A percentile compares a stretch with the other conserved stretches of the same genome.
These are phyloP conservation scores for Suillus subalutaceus DNA, from an alignment of 768 basidiomycete species.

Conservation along the genomic window DNA sequence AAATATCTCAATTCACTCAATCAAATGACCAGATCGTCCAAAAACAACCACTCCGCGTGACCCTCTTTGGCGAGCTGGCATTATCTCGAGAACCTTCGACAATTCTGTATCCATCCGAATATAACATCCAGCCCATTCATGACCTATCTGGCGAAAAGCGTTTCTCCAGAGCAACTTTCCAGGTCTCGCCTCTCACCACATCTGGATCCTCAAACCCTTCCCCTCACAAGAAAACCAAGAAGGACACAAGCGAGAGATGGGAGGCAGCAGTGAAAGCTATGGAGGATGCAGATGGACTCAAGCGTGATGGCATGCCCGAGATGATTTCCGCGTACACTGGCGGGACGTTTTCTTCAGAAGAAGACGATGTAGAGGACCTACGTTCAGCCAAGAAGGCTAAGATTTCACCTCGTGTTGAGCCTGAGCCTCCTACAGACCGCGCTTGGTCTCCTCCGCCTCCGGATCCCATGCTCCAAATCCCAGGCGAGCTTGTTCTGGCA, in stretches of 20 bases:
- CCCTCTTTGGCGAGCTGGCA: slow-evolving; percentile 34
- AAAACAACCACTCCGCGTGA: slow-evolving; percentile 30
- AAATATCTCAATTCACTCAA: slow-evolving; percentile 2
- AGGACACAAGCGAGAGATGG: slow-evolving; percentile 45
- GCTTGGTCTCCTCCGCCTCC: slow-evolving; percentile 45
- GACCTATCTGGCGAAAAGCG: slow-evolving; percentile 39
- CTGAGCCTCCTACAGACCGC: slow-evolving; percentile 15
- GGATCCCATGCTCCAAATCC: slow-evolving; percentile 57
- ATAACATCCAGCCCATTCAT: slow-evolving; percentile 45
- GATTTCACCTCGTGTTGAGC: slow-evolving; percentile 9
- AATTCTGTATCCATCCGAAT: slow-evolving; percentile 36
- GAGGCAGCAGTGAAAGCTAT: slow-evolving; percentile 48
- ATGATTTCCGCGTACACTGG: slow-evolving; percentile 33
- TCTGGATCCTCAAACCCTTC: slow-evolving; percentile 29
- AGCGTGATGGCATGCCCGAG: slow-evolving; percentile 53
- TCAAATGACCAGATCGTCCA: slow-evolving; percentile 25
- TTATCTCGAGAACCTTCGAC: slow-evolving; percentile 29
- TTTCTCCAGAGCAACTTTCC: slow-evolving; percentile 46
- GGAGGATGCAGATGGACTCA: slow-evolving; percentile 44
- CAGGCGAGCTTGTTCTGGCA: slow-evolving; percentile 70
- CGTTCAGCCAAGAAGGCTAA: slow-evolving; percentile 28
- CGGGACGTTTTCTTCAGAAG: slow-evolving; percentile 18
- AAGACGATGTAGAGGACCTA: not conserved
- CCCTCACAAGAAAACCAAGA: slow-evolving; percentile 44
- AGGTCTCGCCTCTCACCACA: slow-evolving; percentile 13